phyloP scores from a whole-genome alignment of 2,329 filamentous ascomycete genomes.

The Nigrospora sphaerica region DNA sequence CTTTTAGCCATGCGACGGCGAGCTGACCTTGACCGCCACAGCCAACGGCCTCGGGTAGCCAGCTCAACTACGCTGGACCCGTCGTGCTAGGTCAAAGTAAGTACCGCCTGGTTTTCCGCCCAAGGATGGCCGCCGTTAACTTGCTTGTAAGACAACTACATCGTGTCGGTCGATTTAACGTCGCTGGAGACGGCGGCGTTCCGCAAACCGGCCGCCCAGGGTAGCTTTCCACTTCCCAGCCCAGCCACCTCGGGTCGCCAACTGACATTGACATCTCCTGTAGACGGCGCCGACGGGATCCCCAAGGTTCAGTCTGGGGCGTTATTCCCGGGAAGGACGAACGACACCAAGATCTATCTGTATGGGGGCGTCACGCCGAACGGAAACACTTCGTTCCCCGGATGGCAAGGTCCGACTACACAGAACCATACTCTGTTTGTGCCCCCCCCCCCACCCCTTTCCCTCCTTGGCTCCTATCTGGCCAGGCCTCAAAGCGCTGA shows the following conservation, averaged over 20 bases:
- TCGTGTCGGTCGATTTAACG: constrained; percentile 3
- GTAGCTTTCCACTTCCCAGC: too few relatives aligned
- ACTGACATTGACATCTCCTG: background rate
- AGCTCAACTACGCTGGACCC: constrained; percentile 1
- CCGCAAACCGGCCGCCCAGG: background rate
- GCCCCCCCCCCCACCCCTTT: background rate
- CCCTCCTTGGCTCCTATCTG: too few relatives aligned
- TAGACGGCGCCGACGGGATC: background rate
- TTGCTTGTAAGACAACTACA: constrained; percentile 1
- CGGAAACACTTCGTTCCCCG: constrained; percentile 3
- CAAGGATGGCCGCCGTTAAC: background rate
- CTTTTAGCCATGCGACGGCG: background rate
- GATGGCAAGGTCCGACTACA: constrained; percentile 2
- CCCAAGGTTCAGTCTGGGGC: constrained; percentile 4
- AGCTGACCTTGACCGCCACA: background rate
- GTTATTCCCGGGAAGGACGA: constrained; percentile 1
- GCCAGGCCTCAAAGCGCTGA: too few relatives aligned
- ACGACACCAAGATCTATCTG: constrained; percentile 3
- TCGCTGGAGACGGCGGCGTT: constrained; percentile 5
- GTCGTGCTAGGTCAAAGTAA: constrained; percentile 3
- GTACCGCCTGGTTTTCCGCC: background rate
- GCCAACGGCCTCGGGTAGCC: background rate
- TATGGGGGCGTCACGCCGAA: constrained; percentile 4
- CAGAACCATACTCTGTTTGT: constrained; percentile 3
- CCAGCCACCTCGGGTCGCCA: too few relatives aligned